Conservation (phyloP, 257 asterid species). For the Anisodus acutangulus region DNA sequence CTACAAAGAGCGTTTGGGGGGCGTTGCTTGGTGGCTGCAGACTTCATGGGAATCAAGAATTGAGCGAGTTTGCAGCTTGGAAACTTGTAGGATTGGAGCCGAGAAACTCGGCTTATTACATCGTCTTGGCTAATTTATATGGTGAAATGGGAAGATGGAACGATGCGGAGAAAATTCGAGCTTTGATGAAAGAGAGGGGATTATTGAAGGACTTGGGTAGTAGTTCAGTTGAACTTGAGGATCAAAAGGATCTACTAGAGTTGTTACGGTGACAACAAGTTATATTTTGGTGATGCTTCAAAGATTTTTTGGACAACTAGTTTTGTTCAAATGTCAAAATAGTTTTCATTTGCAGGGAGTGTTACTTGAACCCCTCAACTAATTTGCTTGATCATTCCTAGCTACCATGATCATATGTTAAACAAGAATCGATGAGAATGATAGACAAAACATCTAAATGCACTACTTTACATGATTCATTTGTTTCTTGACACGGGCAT, state of each 20-base stretch:
- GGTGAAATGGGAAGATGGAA: constrained; percentile 69
- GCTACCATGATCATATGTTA: neutral
- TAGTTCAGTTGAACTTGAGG: constrained; percentile 51
- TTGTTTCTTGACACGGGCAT: too few relatives aligned
- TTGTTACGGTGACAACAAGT: constrained; percentile 31
- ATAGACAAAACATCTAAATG: neutral
- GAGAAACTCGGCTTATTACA: constrained; percentile 50
- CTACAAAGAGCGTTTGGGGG: constrained; percentile 69
- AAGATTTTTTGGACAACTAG: neutral
- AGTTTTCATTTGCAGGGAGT: neutral
- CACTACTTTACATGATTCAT: too few relatives aligned
- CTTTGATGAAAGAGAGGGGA: constrained; percentile 56
- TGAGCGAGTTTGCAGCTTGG: constrained; percentile 69
- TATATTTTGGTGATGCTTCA: neutral
- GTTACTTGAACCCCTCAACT: neutral
- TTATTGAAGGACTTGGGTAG: constrained; percentile 59
- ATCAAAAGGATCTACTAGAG: constrained; percentile 29
- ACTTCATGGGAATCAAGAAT: constrained; percentile 49
- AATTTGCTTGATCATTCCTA: neutral
- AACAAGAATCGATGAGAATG: neutral
- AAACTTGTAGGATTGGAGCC: constrained; percentile 72
- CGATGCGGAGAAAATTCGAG: constrained; percentile 54
- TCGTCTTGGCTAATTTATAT: constrained; percentile 58
- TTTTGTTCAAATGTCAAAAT: neutral
- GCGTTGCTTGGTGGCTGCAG: constrained; percentile 62